Percentiles rank a stretch among this genome's conserved stretches.
Evolutionary conservation across 1,284 basidiomycete species (phyloP).

Genomic region (Xerocomus amazonicus): DNA sequence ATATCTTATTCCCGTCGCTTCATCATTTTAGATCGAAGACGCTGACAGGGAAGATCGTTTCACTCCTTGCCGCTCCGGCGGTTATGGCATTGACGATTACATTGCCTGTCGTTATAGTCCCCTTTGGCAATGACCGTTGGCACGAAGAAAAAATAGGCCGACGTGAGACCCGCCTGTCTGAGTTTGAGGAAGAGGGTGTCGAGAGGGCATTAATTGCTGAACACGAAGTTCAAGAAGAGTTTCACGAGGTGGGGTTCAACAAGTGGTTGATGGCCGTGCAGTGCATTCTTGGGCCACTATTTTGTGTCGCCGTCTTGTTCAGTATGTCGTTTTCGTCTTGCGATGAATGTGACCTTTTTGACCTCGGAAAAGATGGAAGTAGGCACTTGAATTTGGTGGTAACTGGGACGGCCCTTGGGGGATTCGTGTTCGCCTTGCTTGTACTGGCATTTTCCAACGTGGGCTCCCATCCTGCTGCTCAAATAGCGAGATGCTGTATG

Average conservation of each 20-base stretch:
- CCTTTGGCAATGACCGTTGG: conserved; percentile 42
- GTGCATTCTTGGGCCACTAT: conserved; percentile 75
- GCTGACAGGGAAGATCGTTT: conserved; percentile 67
- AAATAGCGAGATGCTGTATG: conserved; percentile 78
- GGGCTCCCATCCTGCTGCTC: conserved; percentile 56
- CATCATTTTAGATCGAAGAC: conserved; percentile 74
- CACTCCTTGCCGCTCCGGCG: conserved; percentile 82
- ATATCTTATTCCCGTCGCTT: conserved; percentile 85
- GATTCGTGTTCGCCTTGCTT: conserved; percentile 50
- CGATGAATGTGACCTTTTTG: conserved; percentile 1
- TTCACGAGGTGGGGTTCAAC: conserved; percentile 67
- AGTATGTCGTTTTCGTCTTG: conserved; percentile 43
- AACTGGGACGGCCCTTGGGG: conserved; percentile 52
- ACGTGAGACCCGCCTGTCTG: conserved; percentile 42
- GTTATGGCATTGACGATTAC: conserved; percentile 86
- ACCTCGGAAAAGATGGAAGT: conserved; percentile 46
- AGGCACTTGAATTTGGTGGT: conserved; percentile 54
- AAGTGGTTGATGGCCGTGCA: conserved; percentile 82
- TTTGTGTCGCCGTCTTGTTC: conserved; percentile 72
- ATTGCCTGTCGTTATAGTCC: conserved; percentile 82
- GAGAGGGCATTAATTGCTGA: conserved; percentile 62
- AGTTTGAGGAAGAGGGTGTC: conserved; percentile 63
- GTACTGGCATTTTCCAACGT: conserved; percentile 62
- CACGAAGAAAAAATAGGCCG: conserved; percentile 43
- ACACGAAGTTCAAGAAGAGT: conserved; percentile 59